A percentile compares a stretch with the other conserved stretches of the same genome.
phyloP scores from a whole-genome alignment of 176 grass and related monocot species.

The Tuctoria greenei region DNA sequence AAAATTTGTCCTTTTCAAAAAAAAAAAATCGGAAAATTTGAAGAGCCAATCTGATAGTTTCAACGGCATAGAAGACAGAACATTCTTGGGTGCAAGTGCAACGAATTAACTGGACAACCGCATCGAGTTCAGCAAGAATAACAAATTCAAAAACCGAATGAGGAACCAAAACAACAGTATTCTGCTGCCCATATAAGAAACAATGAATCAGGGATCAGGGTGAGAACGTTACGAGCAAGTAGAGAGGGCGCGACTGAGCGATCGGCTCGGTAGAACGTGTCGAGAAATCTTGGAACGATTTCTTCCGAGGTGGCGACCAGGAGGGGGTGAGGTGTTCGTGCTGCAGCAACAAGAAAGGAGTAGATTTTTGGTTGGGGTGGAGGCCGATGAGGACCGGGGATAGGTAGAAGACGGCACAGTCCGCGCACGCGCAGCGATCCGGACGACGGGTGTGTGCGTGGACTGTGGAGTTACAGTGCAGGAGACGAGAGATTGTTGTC shows the following conservation, averaged over 20 bases:
- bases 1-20: too few relatives aligned
- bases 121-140: neutral
- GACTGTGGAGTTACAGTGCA: conserved; percentile 1
- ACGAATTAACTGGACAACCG: neutral
- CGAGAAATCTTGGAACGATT: neutral
- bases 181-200: neutral
- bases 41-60: neutral
- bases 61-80: neutral
- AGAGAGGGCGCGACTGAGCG: neutral
- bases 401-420: neutral
- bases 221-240: conserved; percentile 17
- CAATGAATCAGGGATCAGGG: conserved; percentile 1
- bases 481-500: neutral
- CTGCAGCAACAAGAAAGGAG: conserved; percentile 20
- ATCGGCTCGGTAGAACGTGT: neutral
- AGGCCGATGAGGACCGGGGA: neutral
- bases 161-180: neutral
- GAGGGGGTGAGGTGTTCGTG: conserved; percentile 21
- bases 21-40: neutral
- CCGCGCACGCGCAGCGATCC: neutral
- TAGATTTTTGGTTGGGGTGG: neutral
- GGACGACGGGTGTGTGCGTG: neutral
- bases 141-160: neutral
- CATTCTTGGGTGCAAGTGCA: neutral
- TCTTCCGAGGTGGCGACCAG: conserved; percentile 17